A percentile compares a stretch with the other conserved stretches of the same genome.
phyloP scores from a whole-genome alignment of 345 rosid genomes.

The Eucalyptus albens region DNA sequence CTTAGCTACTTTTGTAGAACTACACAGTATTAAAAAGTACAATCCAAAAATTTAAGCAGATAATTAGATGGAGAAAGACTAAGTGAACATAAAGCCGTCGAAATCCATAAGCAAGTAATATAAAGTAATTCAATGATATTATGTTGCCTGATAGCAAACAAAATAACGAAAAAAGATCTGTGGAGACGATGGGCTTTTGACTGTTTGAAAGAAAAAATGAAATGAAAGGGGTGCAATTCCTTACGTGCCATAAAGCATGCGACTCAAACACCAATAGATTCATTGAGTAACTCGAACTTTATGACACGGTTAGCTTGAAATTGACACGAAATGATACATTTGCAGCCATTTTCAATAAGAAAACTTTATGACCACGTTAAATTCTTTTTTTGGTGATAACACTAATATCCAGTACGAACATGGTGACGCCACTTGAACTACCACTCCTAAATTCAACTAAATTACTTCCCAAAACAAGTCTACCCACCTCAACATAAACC shows the following conservation, averaged over 20 bases:
- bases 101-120: background rate
- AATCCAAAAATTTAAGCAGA: background rate
- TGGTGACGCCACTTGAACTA: background rate
- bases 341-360: background rate
- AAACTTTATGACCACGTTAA: background rate
- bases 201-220: background rate
- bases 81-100: background rate
- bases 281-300: background rate
- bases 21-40: fast-evolving
- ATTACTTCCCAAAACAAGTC: background rate
- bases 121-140: background rate
- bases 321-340: background rate
- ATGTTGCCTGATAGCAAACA: background rate
- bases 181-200: background rate
- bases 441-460: background rate
- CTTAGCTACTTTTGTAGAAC: background rate
- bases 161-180: background rate
- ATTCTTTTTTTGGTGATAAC: background rate
- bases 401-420: background rate
- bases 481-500: background rate
- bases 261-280: background rate
- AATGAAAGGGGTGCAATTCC: background rate
- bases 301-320: background rate
- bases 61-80: background rate
- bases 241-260: fast-evolving